phyloP scores from a whole-genome alignment of 148 eudicot genomes.

The Rhododendron williamsianum region DNA sequence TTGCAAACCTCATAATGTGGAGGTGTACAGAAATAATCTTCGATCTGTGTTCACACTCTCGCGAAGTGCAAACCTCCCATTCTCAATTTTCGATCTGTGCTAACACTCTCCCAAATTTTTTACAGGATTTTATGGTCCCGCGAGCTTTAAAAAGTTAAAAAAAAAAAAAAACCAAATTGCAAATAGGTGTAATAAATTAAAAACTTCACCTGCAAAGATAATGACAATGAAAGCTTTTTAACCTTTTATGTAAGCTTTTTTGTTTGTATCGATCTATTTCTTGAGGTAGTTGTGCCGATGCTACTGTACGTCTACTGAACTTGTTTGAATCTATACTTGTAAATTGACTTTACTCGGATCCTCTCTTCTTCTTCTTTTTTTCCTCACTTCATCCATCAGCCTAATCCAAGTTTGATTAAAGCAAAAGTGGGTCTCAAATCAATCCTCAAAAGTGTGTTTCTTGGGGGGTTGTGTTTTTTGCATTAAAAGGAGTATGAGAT shows the following conservation, averaged over 20 bases:
- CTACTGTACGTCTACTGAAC: background rate
- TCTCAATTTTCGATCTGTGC: too few species aligned
- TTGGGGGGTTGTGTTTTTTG: background rate
- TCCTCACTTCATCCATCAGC: background rate
- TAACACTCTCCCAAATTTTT: background rate
- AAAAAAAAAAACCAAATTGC: background rate
- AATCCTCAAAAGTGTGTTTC: background rate
- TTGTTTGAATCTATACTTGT: background rate
- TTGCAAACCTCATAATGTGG: too few species aligned
- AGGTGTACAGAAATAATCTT: too few species aligned
- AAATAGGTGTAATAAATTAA: background rate
- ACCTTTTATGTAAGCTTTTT: background rate
- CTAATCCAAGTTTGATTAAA: background rate
- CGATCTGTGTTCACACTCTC: too few species aligned
- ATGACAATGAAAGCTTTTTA: background rate
- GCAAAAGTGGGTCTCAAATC: background rate
- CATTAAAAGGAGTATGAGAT: background rate
- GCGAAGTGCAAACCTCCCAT: too few species aligned
- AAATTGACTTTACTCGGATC: background rate
- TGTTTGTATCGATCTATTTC: slow-evolving; percentile 2
- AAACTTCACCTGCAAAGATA: background rate
- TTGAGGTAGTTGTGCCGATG: background rate
- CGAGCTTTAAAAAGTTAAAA: background rate
- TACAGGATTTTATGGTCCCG: background rate
- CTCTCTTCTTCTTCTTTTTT: background rate